phyloP scores from a whole-genome alignment of 2,329 filamentous ascomycete species.

The Neoarthrinium moseri region DNA sequence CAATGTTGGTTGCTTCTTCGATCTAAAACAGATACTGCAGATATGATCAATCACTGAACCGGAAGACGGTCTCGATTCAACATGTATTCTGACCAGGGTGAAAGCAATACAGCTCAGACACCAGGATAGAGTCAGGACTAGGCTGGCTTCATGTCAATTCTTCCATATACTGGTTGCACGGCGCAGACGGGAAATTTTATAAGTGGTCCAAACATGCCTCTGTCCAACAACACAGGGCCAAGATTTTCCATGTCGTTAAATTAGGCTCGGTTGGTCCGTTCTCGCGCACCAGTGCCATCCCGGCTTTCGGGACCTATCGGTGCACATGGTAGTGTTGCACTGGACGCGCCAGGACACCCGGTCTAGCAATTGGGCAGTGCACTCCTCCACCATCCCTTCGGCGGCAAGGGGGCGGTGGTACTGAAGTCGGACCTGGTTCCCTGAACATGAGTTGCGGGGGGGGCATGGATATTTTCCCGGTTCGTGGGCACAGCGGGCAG shows the following conservation, averaged over 20 bases:
- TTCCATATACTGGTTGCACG: neutral
- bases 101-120: neutral
- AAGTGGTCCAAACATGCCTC: neutral
- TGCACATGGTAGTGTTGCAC: slow-evolving; percentile 14
- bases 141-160: neutral
- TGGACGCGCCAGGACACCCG: neutral
- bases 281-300: slow-evolving; percentile 15
- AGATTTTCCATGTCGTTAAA: slow-evolving; percentile 18
- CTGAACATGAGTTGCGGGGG: neutral
- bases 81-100: neutral
- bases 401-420: too few species aligned
- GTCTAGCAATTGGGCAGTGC: neutral
- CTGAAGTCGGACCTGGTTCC: too few species aligned
- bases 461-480: neutral
- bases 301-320: slow-evolving; percentile 18
- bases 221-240: neutral
- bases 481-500: neutral
- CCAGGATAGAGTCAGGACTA: too few species aligned
- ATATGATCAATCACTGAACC: neutral
- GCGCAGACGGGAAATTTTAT: slow-evolving; percentile 3
- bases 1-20: too few species aligned
- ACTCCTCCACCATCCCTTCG: neutral
- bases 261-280: slow-evolving; percentile 21
- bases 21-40: too few species aligned
- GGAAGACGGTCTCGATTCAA: neutral